Evolutionary conservation across 2,329 filamentous ascomycete species (phyloP).

Genomic region (Diplodia scrobiculata): DNA sequence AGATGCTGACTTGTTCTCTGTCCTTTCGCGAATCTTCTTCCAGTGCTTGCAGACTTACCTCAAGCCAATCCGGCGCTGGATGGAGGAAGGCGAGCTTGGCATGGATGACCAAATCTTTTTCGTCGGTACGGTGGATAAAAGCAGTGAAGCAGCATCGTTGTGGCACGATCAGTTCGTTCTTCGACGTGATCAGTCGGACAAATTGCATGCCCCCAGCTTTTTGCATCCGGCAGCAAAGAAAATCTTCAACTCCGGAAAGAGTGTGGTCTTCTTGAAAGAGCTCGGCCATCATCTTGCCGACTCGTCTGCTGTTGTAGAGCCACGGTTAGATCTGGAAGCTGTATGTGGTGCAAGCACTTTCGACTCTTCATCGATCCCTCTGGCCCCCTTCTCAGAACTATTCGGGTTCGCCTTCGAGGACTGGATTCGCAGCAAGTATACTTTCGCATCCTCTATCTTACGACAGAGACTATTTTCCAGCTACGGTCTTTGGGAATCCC

Average conservation of each 20-base stretch:
- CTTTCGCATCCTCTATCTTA: slow-evolving; percentile 67
- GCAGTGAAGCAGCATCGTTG: slow-evolving; percentile 63
- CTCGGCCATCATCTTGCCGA: slow-evolving; percentile 45
- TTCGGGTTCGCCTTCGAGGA: slow-evolving; percentile 70
- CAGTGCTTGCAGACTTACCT: slow-evolving; percentile 81
- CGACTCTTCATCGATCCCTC: slow-evolving; percentile 39
- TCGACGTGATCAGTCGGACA: slow-evolving; percentile 60
- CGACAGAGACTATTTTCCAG: slow-evolving; percentile 67
- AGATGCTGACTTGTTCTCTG: slow-evolving; percentile 62
- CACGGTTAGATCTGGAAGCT: slow-evolving; percentile 57
- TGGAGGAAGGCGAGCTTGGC: slow-evolving; percentile 73
- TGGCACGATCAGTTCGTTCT: slow-evolving; percentile 78
- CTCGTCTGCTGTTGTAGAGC: slow-evolving; percentile 43
- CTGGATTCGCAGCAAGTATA: slow-evolving; percentile 78
- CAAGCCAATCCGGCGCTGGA: slow-evolving; percentile 78
- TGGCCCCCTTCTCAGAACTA: slow-evolving; percentile 72
- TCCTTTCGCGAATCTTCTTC: slow-evolving; percentile 71
- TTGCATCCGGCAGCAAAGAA: slow-evolving; percentile 67
- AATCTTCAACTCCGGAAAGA: slow-evolving; percentile 88
- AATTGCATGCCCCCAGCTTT: slow-evolving; percentile 71
- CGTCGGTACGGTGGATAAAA: slow-evolving; percentile 61
- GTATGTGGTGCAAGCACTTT: slow-evolving; percentile 53
- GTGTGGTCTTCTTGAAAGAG: slow-evolving; percentile 77
- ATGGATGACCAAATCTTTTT: slow-evolving; percentile 73
- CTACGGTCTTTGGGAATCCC: slow-evolving; percentile 65